These are phyloP conservation scores for Sedum album DNA, from an alignment of 164 flowering plant species.

Conservation along the genomic window DNA sequence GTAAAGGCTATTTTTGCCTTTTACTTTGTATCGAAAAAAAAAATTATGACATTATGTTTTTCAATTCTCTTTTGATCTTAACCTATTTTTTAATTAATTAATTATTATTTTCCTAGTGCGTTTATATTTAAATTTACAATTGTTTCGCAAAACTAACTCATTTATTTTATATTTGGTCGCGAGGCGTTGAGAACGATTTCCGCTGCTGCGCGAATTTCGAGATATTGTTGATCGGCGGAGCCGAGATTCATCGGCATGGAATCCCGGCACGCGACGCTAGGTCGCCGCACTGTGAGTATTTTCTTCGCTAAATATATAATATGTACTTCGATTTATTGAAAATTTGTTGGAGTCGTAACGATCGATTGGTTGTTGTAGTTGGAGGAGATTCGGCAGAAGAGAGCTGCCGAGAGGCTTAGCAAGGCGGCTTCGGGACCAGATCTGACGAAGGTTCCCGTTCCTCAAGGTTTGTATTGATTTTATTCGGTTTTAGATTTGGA, in stretches of 20 bases:
- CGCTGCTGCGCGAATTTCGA: neutral
- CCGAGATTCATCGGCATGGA: conserved; percentile 30
- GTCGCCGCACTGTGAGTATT: conserved; percentile 65
- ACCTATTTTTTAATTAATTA: no score
- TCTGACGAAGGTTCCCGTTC: conserved; percentile 31
- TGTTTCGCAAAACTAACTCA: no score
- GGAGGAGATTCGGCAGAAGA: conserved; percentile 90
- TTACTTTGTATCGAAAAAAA: neutral
- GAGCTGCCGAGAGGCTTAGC: conserved; percentile 72
- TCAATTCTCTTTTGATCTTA: no score
- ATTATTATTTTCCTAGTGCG: no score
- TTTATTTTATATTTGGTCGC: neutral
- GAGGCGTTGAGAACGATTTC: neutral
- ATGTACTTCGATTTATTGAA: neutral
- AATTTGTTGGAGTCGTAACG: neutral
- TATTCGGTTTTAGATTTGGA: neutral
- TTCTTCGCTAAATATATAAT: neutral
- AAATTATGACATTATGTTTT: no score
- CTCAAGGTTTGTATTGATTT: conserved; percentile 25
- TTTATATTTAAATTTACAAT: no score
- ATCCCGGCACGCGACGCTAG: conserved; percentile 68
- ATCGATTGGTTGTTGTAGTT: conserved; percentile 28
- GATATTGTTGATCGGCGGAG: neutral
- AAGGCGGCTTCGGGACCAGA: conserved; percentile 67
- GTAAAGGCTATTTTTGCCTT: no score